Evolutionary conservation across 352 stramenopile genomes (phyloP).

Genomic region (Pythium folliculosum): DNA sequence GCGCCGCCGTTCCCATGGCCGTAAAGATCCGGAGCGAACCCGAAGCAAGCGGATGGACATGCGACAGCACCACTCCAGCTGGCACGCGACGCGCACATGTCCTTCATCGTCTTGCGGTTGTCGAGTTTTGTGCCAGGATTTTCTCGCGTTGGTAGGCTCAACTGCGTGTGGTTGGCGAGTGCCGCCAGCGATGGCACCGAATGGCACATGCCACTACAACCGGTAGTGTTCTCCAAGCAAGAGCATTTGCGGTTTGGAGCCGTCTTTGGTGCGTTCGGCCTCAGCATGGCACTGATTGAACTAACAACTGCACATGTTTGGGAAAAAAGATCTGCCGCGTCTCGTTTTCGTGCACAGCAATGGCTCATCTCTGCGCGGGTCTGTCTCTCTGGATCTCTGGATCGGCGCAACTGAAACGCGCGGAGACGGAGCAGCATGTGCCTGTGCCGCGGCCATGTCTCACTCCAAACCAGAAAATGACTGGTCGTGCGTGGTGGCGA

Average conservation of each 20-base stretch:
- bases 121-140: no score
- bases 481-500: not conserved
- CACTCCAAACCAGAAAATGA: not conserved
- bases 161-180: no score
- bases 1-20: constrained; percentile 1
- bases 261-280: no score
- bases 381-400: constrained; percentile 8
- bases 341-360: not conserved
- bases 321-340: not conserved
- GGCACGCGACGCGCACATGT: no score
- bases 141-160: no score
- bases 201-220: no score
- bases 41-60: constrained; percentile 4
- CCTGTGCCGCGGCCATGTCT: constrained; percentile 1
- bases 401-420: not conserved
- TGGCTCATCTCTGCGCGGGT: not conserved
- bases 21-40: constrained; percentile 15
- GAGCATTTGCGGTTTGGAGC: no score
- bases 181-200: no score
- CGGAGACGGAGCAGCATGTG: not conserved
- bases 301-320: not conserved
- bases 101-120: no score
- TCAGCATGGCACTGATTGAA: not conserved
- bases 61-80: not conserved
- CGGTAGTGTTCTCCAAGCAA: no score